Conservation (phyloP, 2,329 filamentous ascomycete species). For the Triangularia verruculosa region DNA sequence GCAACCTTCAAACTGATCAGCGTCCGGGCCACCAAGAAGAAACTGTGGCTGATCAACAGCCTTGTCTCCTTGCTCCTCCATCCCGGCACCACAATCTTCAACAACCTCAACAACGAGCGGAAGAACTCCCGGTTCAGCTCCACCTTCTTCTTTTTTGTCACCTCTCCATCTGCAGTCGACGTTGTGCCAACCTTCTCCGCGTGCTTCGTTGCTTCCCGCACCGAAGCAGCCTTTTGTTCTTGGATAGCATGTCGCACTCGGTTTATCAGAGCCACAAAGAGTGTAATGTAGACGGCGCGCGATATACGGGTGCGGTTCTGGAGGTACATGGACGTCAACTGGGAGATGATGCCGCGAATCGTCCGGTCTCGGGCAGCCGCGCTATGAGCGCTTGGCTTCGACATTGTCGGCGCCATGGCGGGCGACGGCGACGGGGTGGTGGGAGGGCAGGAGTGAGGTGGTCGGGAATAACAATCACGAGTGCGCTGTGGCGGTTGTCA, state of each 20-base stretch:
- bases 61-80: constrained; percentile 86
- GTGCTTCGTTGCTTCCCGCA: constrained; percentile 60
- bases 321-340: constrained; percentile 71
- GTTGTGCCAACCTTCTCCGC: constrained; percentile 49
- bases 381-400: constrained; percentile 49
- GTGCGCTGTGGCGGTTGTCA: constrained; percentile 1
- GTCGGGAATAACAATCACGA: neutral
- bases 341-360: constrained; percentile 61
- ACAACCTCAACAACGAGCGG: constrained; percentile 69
- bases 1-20: constrained; percentile 94
- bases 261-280: constrained; percentile 77
- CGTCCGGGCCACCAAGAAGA: constrained; percentile 87
- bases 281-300: constrained; percentile 75
- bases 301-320: constrained; percentile 79
- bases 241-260: constrained; percentile 88
- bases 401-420: constrained; percentile 66
- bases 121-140: constrained; percentile 85
- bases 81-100: constrained; percentile 86
- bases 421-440: neutral
- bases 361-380: constrained; percentile 54
- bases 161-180: constrained; percentile 38
- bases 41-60: constrained; percentile 82
- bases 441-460: neutral
- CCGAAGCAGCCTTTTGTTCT: constrained; percentile 84
- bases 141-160: constrained; percentile 66